These are phyloP conservation scores for Actinomortierella wolfii DNA, from an alignment of 371 early-diverging fungal species.

Conservation along the genomic window DNA sequence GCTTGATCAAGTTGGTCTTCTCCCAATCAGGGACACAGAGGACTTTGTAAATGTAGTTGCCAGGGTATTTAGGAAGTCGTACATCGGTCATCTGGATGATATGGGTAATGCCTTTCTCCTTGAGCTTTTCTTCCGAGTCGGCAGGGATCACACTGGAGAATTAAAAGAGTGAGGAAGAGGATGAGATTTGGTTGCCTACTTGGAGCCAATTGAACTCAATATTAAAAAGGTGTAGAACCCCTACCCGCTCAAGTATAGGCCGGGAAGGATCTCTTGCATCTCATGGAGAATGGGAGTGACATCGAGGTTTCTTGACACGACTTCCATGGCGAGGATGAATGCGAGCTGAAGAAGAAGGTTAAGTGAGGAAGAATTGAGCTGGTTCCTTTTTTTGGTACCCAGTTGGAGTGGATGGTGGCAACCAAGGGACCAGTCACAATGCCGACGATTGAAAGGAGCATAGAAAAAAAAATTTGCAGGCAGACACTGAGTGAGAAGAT, in stretches of 20 bases:
- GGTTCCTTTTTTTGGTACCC: background rate
- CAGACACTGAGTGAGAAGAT: no score
- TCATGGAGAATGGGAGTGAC: conserved; percentile 10
- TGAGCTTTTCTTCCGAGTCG: conserved; percentile 42
- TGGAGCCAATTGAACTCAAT: background rate
- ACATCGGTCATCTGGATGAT: conserved; percentile 54
- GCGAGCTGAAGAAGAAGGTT: background rate
- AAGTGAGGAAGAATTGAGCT: background rate
- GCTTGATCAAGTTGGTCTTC: conserved; percentile 70
- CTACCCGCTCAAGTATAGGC: conserved; percentile 56
- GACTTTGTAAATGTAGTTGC: conserved; percentile 58
- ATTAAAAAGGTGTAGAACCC: conserved; percentile 4
- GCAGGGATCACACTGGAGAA: background rate
- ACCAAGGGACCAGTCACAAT: no score
- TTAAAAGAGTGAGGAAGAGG: background rate
- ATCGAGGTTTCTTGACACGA: conserved; percentile 3
- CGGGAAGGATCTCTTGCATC: conserved; percentile 52
- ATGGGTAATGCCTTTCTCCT: conserved; percentile 64
- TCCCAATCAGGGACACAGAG: conserved; percentile 68
- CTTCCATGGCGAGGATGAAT: conserved; percentile 1
- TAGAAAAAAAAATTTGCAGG: conserved; percentile 11
- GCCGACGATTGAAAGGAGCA: no score
- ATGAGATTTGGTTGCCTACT: background rate
- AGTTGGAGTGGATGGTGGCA: background rate
- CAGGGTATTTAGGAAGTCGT: conserved; percentile 44